These are phyloP conservation scores for Candida sp. DNA, from an alignment of 1,139 yeast genomes.

Conservation along the genomic window DNA sequence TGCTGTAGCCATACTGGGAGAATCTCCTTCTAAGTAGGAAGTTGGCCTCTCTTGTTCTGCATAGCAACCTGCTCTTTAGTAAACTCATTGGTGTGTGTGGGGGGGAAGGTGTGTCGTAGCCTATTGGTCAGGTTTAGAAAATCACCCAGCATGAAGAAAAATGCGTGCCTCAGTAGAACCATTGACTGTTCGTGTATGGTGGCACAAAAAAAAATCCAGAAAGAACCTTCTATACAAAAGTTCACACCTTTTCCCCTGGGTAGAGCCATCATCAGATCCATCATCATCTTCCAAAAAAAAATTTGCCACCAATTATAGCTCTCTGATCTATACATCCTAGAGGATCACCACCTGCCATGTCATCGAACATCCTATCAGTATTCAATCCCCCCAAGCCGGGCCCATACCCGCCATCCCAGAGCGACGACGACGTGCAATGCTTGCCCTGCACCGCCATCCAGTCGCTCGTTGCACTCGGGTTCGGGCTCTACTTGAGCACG, in stretches of 20 bases:
- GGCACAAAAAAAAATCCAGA: not conserved
- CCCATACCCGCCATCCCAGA: constrained; percentile 20
- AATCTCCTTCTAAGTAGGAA: not conserved
- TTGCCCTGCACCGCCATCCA: constrained; percentile 47
- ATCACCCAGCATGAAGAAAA: no score
- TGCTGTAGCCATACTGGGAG: constrained; percentile 9
- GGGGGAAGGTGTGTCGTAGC: not conserved
- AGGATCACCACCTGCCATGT: constrained; percentile 6
- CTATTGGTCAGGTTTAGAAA: not conserved
- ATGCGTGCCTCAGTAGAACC: not conserved
- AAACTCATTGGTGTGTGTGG: not conserved
- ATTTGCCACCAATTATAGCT: not conserved
- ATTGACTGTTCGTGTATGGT: not conserved
- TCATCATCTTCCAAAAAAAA: not conserved
- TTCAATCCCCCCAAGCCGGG: constrained; percentile 43
- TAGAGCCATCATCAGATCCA: not conserved
- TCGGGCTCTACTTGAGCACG: constrained; percentile 39
- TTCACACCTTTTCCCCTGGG: no score
- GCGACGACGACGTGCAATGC: constrained; percentile 31
- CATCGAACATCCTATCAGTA: constrained; percentile 41
- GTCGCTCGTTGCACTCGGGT: constrained; percentile 34
- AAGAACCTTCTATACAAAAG: not conserved
- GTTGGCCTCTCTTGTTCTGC: not conserved
- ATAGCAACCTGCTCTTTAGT: not conserved
- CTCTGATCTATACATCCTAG: not conserved